Percentiles rank a stretch among this genome's conserved stretches.
phyloP scores from a whole-genome alignment of 768 basidiomycete species.

The Wakefieldia striispora region DNA sequence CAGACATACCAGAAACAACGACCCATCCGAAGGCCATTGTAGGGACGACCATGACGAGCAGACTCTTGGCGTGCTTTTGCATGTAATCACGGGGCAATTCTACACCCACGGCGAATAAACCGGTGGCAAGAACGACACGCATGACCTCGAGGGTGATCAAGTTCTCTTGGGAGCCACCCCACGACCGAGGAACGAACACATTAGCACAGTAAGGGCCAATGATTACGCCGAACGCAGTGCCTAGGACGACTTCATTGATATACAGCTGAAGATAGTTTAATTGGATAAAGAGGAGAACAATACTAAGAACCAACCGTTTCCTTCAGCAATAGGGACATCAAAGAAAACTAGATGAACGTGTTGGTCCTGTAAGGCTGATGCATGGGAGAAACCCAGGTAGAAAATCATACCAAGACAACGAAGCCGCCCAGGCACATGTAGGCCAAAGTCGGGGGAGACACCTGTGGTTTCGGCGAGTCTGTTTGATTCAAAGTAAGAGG shows the following conservation, averaged over 20 bases:
- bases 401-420: slow-evolving; percentile 40
- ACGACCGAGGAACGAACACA: slow-evolving; percentile 74
- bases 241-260: slow-evolving; percentile 92
- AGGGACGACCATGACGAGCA: slow-evolving; percentile 69
- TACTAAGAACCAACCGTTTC: slow-evolving; percentile 55
- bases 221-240: slow-evolving; percentile 60
- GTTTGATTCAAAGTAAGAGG: background rate
- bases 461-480: slow-evolving; percentile 39
- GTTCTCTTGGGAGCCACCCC: slow-evolving; percentile 54
- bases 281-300: background rate
- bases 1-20: slow-evolving; percentile 58
- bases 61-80: slow-evolving; percentile 69
- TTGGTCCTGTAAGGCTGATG: background rate
- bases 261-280: slow-evolving; percentile 51
- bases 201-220: slow-evolving; percentile 73
- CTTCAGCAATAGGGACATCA: slow-evolving; percentile 79
- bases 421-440: slow-evolving; percentile 65
- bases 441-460: slow-evolving; percentile 49
- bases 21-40: slow-evolving; percentile 89
- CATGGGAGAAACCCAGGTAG: background rate
- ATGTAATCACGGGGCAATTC: slow-evolving; percentile 89
- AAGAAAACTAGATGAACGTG: slow-evolving; percentile 59
- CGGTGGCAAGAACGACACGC: slow-evolving; percentile 84
- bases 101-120: slow-evolving; percentile 93
- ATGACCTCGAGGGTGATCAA: slow-evolving; percentile 86